Evolutionary conservation across 1,139 yeast genomes (phyloP).

Genomic region (Lodderomyces pseudojiufengensis): DNA sequence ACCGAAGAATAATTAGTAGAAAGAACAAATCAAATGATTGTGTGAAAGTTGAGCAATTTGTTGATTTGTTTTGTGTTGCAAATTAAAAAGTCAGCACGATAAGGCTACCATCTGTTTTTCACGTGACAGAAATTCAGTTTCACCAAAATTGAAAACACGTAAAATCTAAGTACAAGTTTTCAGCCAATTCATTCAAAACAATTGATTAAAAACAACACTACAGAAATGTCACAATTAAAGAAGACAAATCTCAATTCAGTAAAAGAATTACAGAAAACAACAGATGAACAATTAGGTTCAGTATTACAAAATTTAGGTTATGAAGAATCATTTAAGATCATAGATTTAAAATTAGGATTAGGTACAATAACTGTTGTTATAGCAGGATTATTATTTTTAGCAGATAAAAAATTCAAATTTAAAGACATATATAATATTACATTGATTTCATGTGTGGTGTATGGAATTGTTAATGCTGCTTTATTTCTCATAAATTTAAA

Average conservation of each 20-base stretch:
- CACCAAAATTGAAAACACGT: too few species aligned
- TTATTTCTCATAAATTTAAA: conserved; percentile 42
- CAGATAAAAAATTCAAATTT: conserved; percentile 61
- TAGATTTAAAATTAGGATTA: conserved; percentile 62
- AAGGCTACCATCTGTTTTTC: too few species aligned
- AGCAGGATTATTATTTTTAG: conserved; percentile 61
- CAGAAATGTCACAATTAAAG: conserved; percentile 24
- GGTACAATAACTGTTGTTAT: conserved; percentile 66
- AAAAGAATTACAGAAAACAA: conserved; percentile 44
- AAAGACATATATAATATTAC: conserved; percentile 33
- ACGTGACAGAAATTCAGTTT: too few species aligned
- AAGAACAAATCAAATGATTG: too few species aligned
- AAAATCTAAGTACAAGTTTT: too few species aligned
- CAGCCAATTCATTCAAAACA: neutral
- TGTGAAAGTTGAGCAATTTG: too few species aligned
- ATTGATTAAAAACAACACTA: neutral
- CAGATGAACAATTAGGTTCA: conserved; percentile 46
- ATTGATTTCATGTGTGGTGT: conserved; percentile 44
- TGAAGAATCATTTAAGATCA: conserved; percentile 52
- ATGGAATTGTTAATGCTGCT: conserved; percentile 47
- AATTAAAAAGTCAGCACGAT: too few species aligned
- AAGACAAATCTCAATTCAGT: conserved; percentile 34
- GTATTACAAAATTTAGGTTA: conserved; percentile 58
- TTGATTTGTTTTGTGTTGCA: too few species aligned
- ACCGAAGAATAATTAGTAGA: too few species aligned